These are phyloP conservation scores for Boletus semigastroideus DNA, from an alignment of 1,284 basidiomycete species.

Conservation along the genomic window DNA sequence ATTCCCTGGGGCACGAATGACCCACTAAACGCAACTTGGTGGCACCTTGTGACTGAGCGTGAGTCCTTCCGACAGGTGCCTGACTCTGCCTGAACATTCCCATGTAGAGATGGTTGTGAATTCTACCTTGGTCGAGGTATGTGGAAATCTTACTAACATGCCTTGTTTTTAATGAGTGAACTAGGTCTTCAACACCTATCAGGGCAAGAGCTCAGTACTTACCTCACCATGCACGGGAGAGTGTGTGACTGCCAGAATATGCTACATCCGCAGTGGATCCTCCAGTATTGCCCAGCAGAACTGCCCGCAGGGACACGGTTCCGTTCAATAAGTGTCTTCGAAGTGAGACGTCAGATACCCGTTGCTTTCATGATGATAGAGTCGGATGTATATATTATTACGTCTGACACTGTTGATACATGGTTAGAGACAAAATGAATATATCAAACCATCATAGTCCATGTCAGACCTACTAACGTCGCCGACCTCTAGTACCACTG, in stretches of 20 bases:
- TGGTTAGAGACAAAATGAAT: constrained; percentile 2
- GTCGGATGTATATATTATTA: constrained; percentile 11
- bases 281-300: constrained; percentile 55
- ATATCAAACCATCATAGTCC: background rate
- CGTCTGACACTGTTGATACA: constrained; percentile 20
- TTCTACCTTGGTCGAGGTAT: constrained; percentile 55
- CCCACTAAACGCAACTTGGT: constrained; percentile 82
- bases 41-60: constrained; percentile 80
- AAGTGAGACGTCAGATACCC: background rate
- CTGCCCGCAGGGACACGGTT: constrained; percentile 63
- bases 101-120: constrained; percentile 61
- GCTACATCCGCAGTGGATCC: constrained; percentile 78
- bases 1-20: constrained; percentile 67
- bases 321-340: constrained; percentile 49
- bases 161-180: constrained; percentile 12
- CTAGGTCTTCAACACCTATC: constrained; percentile 67
- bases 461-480: constrained; percentile 32
- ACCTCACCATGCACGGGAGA: constrained; percentile 57
- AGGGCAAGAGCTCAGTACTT: constrained; percentile 65
- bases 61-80: constrained; percentile 16
- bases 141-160: constrained; percentile 18
- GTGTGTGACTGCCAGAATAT: constrained; percentile 69
- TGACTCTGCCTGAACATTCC: background rate
- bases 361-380: background rate
- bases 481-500: constrained; percentile 46